These are phyloP conservation scores for Curvularia verruculosa DNA, from an alignment of 2,329 filamentous ascomycete genomes.

Conservation along the genomic window DNA sequence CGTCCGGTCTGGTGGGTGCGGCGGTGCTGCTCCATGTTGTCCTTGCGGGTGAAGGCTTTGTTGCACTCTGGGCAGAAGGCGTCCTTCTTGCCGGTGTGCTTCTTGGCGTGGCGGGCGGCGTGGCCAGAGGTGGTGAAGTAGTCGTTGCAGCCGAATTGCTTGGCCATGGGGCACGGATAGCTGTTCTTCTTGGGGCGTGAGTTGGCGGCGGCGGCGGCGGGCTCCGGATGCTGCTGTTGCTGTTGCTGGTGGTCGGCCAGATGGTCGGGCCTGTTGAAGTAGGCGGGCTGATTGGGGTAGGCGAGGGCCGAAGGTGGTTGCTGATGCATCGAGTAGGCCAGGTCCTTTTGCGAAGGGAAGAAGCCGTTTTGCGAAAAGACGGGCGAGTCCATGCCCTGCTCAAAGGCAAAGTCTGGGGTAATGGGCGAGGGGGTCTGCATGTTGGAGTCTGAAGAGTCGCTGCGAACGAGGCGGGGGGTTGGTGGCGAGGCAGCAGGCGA, in stretches of 20 bases:
- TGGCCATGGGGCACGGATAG: slow-evolving; percentile 75
- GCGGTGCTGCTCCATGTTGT: slow-evolving; percentile 88
- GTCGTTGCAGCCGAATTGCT: slow-evolving; percentile 74
- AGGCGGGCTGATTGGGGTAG: slow-evolving; percentile 30
- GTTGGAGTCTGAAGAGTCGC: slow-evolving; percentile 54
- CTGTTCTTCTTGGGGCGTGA: slow-evolving; percentile 64
- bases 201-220: slow-evolving; percentile 48
- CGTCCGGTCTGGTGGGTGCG: slow-evolving; percentile 70
- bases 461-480: slow-evolving; percentile 55
- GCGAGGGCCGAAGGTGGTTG: slow-evolving; percentile 25
- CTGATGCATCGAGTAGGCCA: slow-evolving; percentile 34
- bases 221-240: slow-evolving; percentile 7
- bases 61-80: slow-evolving; percentile 73
- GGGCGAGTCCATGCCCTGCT: slow-evolving; percentile 37
- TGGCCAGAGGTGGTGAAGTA: slow-evolving; percentile 85
- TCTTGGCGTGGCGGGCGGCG: slow-evolving; percentile 83
- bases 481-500: slow-evolving; percentile 55
- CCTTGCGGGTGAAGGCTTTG: slow-evolving; percentile 80
- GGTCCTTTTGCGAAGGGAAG: slow-evolving; percentile 37
- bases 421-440: slow-evolving; percentile 55
- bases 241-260: slow-evolving; percentile 11
- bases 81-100: slow-evolving; percentile 81
- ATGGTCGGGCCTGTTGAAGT: slow-evolving; percentile 24
- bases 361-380: slow-evolving; percentile 37
- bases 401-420: slow-evolving; percentile 51